phyloP scores from a whole-genome alignment of 2,329 filamentous ascomycete species.

The Reticulascus tulasneorum region DNA sequence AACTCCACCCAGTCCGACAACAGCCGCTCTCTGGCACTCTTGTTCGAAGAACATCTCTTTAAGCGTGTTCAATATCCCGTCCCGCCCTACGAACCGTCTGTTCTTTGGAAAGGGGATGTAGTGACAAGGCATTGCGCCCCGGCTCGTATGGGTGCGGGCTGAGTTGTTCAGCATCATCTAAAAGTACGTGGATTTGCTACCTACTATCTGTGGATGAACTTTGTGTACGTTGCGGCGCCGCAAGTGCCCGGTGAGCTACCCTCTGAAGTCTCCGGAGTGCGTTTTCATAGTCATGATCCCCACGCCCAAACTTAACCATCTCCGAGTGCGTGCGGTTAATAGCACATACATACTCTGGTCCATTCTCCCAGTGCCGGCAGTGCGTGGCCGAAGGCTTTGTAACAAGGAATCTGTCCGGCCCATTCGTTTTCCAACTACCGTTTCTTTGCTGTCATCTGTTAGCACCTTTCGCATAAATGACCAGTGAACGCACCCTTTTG shows the following conservation, averaged over 20 bases:
- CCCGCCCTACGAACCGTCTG: conserved; percentile 21
- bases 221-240: no score
- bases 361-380: conserved; percentile 18
- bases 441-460: conserved; percentile 11
- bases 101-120: conserved; percentile 15
- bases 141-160: no score
- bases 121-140: no score
- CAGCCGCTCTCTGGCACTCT: conserved; percentile 18
- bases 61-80: conserved; percentile 17
- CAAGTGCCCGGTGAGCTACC: no score
- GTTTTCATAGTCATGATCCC: no score
- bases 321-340: conserved; percentile 15
- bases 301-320: conserved; percentile 20
- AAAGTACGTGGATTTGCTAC: no score
- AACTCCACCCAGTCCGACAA: conserved; percentile 31
- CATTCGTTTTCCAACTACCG: conserved; percentile 19
- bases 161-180: no score
- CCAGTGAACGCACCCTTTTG: conserved; percentile 8
- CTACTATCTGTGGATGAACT: no score
- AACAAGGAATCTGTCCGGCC: conserved; percentile 16
- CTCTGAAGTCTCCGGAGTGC: no score
- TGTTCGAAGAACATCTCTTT: conserved; percentile 20
- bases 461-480: background rate
- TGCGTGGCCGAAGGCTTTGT: conserved; percentile 20
- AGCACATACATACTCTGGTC: conserved; percentile 17